These are phyloP conservation scores for Silene latifolia DNA, from an alignment of 148 eudicot genomes.

Conservation along the genomic window DNA sequence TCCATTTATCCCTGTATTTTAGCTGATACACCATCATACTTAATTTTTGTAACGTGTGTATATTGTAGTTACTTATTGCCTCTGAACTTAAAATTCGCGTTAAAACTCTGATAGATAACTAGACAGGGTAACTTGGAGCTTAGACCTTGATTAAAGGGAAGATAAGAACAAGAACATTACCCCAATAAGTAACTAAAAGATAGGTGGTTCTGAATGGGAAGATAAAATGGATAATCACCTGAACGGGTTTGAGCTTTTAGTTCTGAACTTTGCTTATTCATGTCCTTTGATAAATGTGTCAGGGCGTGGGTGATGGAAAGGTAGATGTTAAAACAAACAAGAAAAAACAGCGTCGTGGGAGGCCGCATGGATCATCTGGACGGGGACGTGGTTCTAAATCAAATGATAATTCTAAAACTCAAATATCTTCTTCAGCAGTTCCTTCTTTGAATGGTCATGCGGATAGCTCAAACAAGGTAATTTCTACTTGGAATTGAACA, in stretches of 20 bases:
- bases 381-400: slow-evolving; percentile 71
- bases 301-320: slow-evolving; percentile 55
- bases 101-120: no score
- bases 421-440: slow-evolving; percentile 33
- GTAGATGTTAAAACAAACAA: slow-evolving; percentile 45
- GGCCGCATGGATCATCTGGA: slow-evolving; percentile 55
- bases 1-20: background rate
- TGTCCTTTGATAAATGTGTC: slow-evolving; percentile 22
- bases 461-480: slow-evolving; percentile 58
- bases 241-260: no score
- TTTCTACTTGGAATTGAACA: background rate
- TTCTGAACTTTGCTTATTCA: background rate
- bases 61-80: no score
- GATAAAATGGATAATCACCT: no score
- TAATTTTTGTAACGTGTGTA: no score
- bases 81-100: no score
- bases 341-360: slow-evolving; percentile 84
- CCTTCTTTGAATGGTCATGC: slow-evolving; percentile 59
- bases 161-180: no score
- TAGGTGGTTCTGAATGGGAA: no score
- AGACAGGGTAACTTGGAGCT: no score
- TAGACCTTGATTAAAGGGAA: no score
- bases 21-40: background rate
- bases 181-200: no score
- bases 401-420: slow-evolving; percentile 54